Conservation (phyloP, 2,329 filamentous ascomycete species). For the Knufia petricola region DNA sequence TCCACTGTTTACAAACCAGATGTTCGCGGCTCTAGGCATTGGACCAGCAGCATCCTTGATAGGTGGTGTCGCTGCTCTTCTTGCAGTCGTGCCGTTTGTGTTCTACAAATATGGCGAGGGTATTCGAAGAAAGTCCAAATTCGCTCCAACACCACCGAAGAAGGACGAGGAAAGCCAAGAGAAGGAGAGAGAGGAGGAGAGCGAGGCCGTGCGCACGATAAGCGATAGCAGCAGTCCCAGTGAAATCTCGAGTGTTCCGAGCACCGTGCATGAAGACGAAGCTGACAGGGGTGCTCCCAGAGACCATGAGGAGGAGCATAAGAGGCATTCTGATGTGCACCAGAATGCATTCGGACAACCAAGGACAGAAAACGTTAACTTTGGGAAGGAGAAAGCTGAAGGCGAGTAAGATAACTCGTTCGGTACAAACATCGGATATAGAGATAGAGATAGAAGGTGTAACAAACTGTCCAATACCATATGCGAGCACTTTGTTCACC, state of each 20-base stretch:
- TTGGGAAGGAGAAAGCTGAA: slow-evolving; percentile 5
- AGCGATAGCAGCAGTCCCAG: background rate
- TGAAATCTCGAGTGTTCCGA: background rate
- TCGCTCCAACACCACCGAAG: slow-evolving; percentile 31
- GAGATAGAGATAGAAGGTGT: too few relatives aligned
- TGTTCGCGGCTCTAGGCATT: slow-evolving; percentile 38
- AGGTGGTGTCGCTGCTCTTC: slow-evolving; percentile 37
- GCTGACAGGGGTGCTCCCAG: background rate
- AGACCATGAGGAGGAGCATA: background rate
- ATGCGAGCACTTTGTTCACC: too few relatives aligned
- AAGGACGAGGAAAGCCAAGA: slow-evolving; percentile 4
- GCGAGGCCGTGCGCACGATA: background rate
- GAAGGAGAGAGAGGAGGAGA: slow-evolving; percentile 1
- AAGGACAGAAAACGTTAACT: slow-evolving; percentile 3
- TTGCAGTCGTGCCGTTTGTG: slow-evolving; percentile 36
- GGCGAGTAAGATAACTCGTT: too few relatives aligned
- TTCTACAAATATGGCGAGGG: slow-evolving; percentile 36
- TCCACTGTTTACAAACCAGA: slow-evolving; percentile 38
- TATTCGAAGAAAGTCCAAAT: slow-evolving; percentile 39
- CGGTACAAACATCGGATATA: too few relatives aligned
- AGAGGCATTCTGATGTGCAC: background rate
- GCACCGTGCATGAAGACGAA: background rate
- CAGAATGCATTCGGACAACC: slow-evolving; percentile 8
- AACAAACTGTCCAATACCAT: too few relatives aligned
- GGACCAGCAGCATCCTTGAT: slow-evolving; percentile 40